A percentile compares a stretch with the other conserved stretches of the same genome.
These are phyloP conservation scores for Tolypocladium guangdongense DNA, from an alignment of 2,329 filamentous ascomycete genomes.

Conservation along the genomic window DNA sequence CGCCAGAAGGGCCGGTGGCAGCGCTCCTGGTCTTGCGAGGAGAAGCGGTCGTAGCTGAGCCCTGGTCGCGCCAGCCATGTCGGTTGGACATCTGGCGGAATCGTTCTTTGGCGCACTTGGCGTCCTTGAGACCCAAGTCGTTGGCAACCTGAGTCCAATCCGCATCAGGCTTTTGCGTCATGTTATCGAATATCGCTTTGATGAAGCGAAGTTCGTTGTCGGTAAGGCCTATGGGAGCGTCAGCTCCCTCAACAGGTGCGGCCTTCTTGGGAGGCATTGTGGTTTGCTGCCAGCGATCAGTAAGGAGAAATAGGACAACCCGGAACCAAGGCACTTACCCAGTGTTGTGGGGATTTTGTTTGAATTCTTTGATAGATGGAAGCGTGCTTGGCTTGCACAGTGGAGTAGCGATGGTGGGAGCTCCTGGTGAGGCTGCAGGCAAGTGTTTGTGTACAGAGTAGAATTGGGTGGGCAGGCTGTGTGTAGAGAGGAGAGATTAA, in stretches of 20 bases:
- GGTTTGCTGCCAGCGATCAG: background rate
- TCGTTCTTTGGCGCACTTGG: constrained; percentile 29
- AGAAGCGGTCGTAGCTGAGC: constrained; percentile 1
- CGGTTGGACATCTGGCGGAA: constrained; percentile 29
- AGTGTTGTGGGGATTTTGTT: background rate
- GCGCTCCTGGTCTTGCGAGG: constrained; percentile 17
- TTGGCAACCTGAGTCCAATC: constrained; percentile 28
- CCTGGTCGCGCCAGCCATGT: constrained; percentile 25
- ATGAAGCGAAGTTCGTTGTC: constrained; percentile 26
- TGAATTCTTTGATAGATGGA: background rate
- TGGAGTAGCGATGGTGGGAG: background rate
- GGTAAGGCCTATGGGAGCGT: constrained; percentile 15
- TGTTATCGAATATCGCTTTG: constrained; percentile 30
- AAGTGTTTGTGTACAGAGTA: background rate
- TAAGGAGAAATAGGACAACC: background rate
- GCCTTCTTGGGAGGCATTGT: constrained; percentile 23
- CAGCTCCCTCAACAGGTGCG: constrained; percentile 8
- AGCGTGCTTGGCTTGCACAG: background rate
- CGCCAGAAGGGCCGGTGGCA: constrained; percentile 7
- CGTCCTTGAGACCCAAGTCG: constrained; percentile 25
- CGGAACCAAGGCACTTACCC: background rate
- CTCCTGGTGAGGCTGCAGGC: background rate
- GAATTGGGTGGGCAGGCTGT: background rate
- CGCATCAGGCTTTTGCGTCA: constrained; percentile 27
- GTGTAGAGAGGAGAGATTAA: background rate